phyloP scores from a whole-genome alignment of 2,329 filamentous ascomycete species.

The Chaetomiaceae sp. region DNA sequence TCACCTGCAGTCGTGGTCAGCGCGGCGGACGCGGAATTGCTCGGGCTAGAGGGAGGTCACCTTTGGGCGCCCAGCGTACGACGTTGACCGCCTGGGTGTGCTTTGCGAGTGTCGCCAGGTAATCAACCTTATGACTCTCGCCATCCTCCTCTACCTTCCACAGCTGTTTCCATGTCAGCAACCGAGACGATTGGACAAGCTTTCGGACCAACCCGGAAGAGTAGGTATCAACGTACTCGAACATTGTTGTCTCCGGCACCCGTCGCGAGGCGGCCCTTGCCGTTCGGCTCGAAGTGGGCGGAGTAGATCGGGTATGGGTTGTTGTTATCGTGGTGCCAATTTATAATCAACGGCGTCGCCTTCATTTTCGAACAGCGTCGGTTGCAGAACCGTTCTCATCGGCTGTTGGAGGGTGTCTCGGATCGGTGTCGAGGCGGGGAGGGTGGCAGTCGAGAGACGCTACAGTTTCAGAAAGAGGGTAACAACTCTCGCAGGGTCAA shows the following conservation, averaged over 20 bases:
- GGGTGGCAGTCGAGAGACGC: not conserved
- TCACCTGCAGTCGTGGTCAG: slow-evolving; percentile 73
- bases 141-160: slow-evolving; percentile 86
- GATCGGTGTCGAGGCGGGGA: too few relatives aligned
- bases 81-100: slow-evolving; percentile 98
- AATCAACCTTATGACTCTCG: slow-evolving; percentile 83
- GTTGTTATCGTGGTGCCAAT: slow-evolving; percentile 92
- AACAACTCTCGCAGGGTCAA: not conserved
- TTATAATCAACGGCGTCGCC: slow-evolving; percentile 90
- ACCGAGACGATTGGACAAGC: not conserved
- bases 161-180: slow-evolving; percentile 46
- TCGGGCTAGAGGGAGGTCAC: too few relatives aligned
- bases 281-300: slow-evolving; percentile 88
- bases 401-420: not conserved
- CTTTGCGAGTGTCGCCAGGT: slow-evolving; percentile 83
- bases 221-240: slow-evolving; percentile 52
- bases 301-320: slow-evolving; percentile 78
- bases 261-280: slow-evolving; percentile 86
- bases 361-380: slow-evolving; percentile 62
- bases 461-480: not conserved
- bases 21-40: too few relatives aligned
- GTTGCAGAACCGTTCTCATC: slow-evolving; percentile 17
- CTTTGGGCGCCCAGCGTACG: slow-evolving; percentile 89
- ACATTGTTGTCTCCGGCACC: slow-evolving; percentile 96
- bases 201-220: not conserved